Evolutionary conservation across 768 basidiomycete species (phyloP).

Genomic region (Suillus hirtellus): DNA sequence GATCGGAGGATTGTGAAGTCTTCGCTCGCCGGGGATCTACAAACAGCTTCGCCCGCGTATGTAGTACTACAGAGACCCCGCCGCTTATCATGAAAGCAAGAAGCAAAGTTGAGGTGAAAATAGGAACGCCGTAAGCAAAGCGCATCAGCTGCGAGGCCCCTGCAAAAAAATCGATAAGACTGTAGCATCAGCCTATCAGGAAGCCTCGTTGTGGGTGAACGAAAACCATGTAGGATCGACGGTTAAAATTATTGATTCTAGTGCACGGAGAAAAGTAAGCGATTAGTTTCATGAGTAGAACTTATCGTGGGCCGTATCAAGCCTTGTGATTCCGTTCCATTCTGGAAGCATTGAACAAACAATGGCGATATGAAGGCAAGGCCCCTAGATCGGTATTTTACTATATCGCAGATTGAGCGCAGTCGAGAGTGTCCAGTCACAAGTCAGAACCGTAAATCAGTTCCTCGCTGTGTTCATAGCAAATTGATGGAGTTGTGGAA

Average conservation of each 20-base stretch:
- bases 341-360: slow-evolving; percentile 28
- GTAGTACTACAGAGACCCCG: slow-evolving; percentile 16
- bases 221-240: slow-evolving; percentile 8
- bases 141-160: slow-evolving; percentile 35
- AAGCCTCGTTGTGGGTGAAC: slow-evolving; percentile 5
- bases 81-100: slow-evolving; percentile 16
- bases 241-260: slow-evolving; percentile 4
- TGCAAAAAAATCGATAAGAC: slow-evolving; percentile 8
- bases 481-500: not conserved
- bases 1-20: slow-evolving; percentile 5
- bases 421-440: slow-evolving; percentile 11
- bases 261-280: slow-evolving; percentile 6
- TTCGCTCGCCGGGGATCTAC: slow-evolving; percentile 7
- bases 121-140: slow-evolving; percentile 28
- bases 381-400: slow-evolving; percentile 35
- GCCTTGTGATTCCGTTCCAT: slow-evolving; percentile 30
- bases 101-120: slow-evolving; percentile 17
- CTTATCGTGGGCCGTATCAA: slow-evolving; percentile 15
- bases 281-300: slow-evolving; percentile 11
- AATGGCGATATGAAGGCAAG: slow-evolving; percentile 28
- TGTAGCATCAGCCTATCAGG: not conserved
- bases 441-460: slow-evolving; percentile 13
- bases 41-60: slow-evolving; percentile 14
- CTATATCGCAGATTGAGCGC: slow-evolving; percentile 30
- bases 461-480: not conserved